Evolutionary conservation across 352 stramenopile genomes (phyloP).

Genomic region (Phytophthora podocarpi): DNA sequence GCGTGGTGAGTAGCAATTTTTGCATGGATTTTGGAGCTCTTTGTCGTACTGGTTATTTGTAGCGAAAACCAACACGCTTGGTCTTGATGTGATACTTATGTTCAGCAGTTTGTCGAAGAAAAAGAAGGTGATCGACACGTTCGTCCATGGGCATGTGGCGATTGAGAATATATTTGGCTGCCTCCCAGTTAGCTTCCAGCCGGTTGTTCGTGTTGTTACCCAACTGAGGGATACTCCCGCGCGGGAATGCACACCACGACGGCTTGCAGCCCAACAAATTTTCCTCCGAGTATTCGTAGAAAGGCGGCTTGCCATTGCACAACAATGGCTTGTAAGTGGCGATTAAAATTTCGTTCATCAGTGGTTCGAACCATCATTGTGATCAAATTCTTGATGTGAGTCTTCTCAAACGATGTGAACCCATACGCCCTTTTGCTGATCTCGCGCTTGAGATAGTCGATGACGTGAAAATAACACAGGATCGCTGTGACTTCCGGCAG

Average conservation of each 20-base stretch:
- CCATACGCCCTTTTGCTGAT: background rate
- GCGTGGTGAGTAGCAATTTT: no score
- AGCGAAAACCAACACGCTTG: background rate
- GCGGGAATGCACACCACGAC: background rate
- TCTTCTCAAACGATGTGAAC: constrained; percentile 1
- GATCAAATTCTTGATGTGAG: constrained; percentile 6
- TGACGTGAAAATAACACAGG: constrained; percentile 5
- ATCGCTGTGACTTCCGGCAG: constrained; percentile 2
- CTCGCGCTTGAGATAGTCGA: background rate
- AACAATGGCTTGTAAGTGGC: background rate
- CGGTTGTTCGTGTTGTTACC: constrained; percentile 4
- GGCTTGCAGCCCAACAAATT: constrained; percentile 1
- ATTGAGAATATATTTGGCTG: background rate
- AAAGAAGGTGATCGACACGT: background rate
- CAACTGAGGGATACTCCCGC: background rate
- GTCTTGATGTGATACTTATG: no score
- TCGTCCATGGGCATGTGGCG: constrained; percentile 1
- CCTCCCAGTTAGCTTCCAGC: background rate
- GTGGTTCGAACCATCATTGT: background rate
- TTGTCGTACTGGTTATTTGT: background rate
- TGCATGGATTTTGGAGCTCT: background rate
- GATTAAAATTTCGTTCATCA: background rate
- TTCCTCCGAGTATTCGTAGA: background rate
- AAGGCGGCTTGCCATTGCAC: background rate
- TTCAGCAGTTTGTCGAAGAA: no score